Conservation (phyloP, 164 flowering plant species). For the Aristolochia fimbriata region DNA sequence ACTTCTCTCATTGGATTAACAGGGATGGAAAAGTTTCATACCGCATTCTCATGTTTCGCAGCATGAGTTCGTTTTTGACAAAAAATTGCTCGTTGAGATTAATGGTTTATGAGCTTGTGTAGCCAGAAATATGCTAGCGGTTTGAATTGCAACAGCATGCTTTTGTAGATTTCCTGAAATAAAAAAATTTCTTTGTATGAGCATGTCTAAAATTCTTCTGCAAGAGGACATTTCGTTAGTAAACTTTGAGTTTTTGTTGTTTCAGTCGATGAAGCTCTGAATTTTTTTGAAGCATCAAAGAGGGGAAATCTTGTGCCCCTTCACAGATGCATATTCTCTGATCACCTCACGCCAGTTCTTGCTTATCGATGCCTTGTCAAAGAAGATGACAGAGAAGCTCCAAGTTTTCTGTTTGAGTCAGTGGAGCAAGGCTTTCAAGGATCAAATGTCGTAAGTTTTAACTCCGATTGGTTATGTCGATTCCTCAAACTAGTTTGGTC, state of each 20-base stretch:
- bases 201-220: not conserved
- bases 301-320: slow-evolving; percentile 65
- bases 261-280: slow-evolving; percentile 22
- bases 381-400: slow-evolving; percentile 72
- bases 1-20: no score
- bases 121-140: not conserved
- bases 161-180: not conserved
- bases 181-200: not conserved
- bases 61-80: no score
- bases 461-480: no score
- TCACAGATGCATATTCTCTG: slow-evolving; percentile 55
- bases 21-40: no score
- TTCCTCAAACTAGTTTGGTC: no score
- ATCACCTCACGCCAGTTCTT: slow-evolving; percentile 74
- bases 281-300: slow-evolving; percentile 54
- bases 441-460: slow-evolving; percentile 43
- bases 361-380: slow-evolving; percentile 84
- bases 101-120: no score
- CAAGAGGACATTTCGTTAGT: not conserved
- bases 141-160: not conserved
- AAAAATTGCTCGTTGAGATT: no score
- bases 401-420: slow-evolving; percentile 77
- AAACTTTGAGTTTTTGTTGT: not conserved
- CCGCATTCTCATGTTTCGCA: no score
- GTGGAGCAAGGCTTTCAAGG: slow-evolving; percentile 52